These are phyloP conservation scores for Auricularia cornea DNA, from an alignment of 768 basidiomycete genomes.

Conservation along the genomic window DNA sequence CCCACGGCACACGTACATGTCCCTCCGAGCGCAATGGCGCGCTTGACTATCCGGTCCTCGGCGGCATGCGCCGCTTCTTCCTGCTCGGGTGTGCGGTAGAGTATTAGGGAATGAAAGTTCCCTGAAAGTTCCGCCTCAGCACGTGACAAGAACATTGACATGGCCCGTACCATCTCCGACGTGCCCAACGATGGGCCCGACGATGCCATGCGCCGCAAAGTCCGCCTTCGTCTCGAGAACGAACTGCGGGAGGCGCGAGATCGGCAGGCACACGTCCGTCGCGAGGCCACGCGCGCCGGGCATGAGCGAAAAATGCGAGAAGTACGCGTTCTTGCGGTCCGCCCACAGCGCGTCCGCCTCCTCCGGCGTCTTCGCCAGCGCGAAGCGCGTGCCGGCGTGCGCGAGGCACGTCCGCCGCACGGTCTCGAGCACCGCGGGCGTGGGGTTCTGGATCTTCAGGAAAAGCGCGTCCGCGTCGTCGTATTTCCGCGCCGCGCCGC, in stretches of 20 bases:
- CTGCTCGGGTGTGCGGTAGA: conserved; percentile 31
- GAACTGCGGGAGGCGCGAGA: not conserved
- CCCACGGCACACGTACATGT: conserved; percentile 20
- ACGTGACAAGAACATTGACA: too few species aligned
- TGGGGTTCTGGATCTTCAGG: conserved; percentile 80
- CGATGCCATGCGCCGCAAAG: conserved; percentile 32
- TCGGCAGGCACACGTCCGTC: not conserved
- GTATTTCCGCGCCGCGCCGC: conserved; percentile 33
- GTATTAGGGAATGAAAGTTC: conserved; percentile 34
- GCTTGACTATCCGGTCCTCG: conserved; percentile 25
- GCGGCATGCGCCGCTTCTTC: conserved; percentile 23
- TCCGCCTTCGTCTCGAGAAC: conserved; percentile 28
- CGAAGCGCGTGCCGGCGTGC: conserved; percentile 61
- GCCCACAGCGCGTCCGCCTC: conserved; percentile 72
- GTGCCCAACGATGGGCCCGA: conserved; percentile 37
- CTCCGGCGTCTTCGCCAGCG: conserved; percentile 50
- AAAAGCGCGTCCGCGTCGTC: conserved; percentile 59
- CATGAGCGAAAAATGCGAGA: conserved; percentile 17
- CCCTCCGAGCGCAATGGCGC: conserved; percentile 28
- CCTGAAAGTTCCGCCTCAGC: conserved; percentile 17
- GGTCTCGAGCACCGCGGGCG: conserved; percentile 48
- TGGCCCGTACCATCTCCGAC: conserved; percentile 29
- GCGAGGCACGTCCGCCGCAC: conserved; percentile 50
- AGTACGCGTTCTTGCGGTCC: conserved; percentile 36
- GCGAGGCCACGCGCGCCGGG: not conserved